Evolutionary conservation across 805 yeast genomes (phyloP).

Genomic region (Isabelozyma heimii): DNA sequence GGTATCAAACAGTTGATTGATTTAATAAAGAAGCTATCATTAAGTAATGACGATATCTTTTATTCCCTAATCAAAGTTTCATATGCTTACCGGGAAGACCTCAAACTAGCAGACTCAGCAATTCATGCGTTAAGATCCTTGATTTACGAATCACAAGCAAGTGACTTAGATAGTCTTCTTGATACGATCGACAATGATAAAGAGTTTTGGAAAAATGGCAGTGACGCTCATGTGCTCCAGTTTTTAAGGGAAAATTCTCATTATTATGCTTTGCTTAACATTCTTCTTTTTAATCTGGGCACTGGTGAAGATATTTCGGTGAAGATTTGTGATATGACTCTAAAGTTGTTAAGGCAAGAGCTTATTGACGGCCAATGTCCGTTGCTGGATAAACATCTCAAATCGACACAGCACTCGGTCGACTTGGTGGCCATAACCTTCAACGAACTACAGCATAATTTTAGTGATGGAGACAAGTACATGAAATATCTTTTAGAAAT

Average conservation of each 20-base stretch:
- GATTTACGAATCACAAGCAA: background rate
- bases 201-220: background rate
- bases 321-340: background rate
- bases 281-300: background rate
- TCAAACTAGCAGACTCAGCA: background rate
- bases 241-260: background rate
- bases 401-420: background rate
- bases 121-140: background rate
- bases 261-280: background rate
- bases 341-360: background rate
- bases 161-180: background rate
- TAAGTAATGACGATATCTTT: background rate
- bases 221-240: background rate
- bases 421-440: background rate
- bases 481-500: conserved; percentile 30
- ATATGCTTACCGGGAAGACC: background rate
- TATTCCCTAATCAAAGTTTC: background rate
- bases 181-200: background rate
- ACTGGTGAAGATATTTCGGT: conserved; percentile 1
- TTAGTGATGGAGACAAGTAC: conserved; percentile 15
- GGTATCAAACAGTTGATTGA: background rate
- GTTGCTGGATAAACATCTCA: background rate
- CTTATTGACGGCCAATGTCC: background rate
- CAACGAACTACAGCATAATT: background rate
- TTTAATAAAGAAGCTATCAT: background rate